Evolutionary conservation across 495 filamentous ascomycete genomes (phyloP).

Genomic region (Xylaria venustula): DNA sequence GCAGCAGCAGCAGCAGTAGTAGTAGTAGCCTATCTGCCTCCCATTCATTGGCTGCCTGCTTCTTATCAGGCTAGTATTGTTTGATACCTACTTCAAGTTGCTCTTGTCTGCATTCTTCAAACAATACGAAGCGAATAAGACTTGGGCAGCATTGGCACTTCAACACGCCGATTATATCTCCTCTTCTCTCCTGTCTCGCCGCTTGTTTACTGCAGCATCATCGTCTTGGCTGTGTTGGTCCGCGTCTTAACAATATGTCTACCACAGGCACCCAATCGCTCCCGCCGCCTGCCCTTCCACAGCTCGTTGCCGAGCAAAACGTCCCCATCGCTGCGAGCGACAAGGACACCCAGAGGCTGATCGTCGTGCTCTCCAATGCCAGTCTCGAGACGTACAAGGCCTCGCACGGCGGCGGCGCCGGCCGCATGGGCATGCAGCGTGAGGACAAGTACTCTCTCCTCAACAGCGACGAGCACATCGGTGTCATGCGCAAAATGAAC

Average conservation of each 20-base stretch:
- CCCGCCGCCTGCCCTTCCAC: slow-evolving; percentile 84
- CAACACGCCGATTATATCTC: neutral
- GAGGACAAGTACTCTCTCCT: slow-evolving; percentile 95
- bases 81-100: too few species aligned
- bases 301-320: slow-evolving; percentile 90
- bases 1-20: too few species aligned
- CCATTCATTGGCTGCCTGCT: neutral
- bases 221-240: neutral
- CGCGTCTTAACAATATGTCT: slow-evolving; percentile 20
- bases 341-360: slow-evolving; percentile 84
- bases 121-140: neutral
- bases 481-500: slow-evolving; percentile 99
- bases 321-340: slow-evolving; percentile 78
- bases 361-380: slow-evolving; percentile 95
- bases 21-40: neutral
- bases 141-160: neutral
- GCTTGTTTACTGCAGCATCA: neutral
- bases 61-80: neutral
- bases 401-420: slow-evolving; percentile 57
- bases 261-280: slow-evolving; percentile 77
- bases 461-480: slow-evolving; percentile 99
- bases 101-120: neutral
- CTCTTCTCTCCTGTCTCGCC: neutral
- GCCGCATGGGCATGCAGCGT: slow-evolving; percentile 61
- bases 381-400: slow-evolving; percentile 97